Percentiles rank a stretch among this genome's conserved stretches.
phyloP scores from a whole-genome alignment of 331 rosid species.

The Stylosanthes scabra region DNA sequence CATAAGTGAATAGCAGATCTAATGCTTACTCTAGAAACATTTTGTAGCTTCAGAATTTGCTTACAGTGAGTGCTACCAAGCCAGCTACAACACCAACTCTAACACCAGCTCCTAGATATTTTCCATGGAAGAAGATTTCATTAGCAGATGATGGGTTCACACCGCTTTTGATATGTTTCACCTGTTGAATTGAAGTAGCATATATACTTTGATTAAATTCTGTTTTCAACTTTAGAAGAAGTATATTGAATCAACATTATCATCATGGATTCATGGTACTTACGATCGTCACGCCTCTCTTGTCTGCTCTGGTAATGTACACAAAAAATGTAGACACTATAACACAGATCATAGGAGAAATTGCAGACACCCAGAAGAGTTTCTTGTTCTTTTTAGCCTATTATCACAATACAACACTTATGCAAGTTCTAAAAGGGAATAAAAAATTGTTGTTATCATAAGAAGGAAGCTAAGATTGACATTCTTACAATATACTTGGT shows the following conservation, averaged over 20 bases:
- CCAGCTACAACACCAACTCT: slow-evolving; percentile 73
- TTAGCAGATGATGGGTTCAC: slow-evolving; percentile 71
- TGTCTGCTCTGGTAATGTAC: slow-evolving; percentile 77
- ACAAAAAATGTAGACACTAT: slow-evolving; percentile 73
- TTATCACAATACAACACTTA: background rate
- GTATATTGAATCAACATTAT: background rate
- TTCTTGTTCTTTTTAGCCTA: slow-evolving; percentile 79
- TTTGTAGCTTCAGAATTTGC: background rate
- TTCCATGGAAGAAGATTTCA: slow-evolving; percentile 70
- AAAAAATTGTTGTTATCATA: background rate
- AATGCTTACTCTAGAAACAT: background rate
- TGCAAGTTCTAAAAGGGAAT: background rate
- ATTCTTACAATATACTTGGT: slow-evolving; percentile 72
- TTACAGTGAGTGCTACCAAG: slow-evolving; percentile 84
- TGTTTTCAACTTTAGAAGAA: background rate
- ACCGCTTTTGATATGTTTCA: slow-evolving; percentile 58
- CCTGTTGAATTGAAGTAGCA: slow-evolving; percentile 68
- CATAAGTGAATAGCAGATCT: background rate
- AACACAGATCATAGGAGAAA: slow-evolving; percentile 81
- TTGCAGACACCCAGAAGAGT: slow-evolving; percentile 82
- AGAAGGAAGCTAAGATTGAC: slow-evolving; percentile 15
- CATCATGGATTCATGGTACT: slow-evolving; percentile 48
- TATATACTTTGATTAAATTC: background rate
- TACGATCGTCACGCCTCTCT: slow-evolving; percentile 77
- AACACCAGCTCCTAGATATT: slow-evolving; percentile 57